phyloP scores from a whole-genome alignment of 2,329 filamentous ascomycete genomes.

The Diatrype stigma region DNA sequence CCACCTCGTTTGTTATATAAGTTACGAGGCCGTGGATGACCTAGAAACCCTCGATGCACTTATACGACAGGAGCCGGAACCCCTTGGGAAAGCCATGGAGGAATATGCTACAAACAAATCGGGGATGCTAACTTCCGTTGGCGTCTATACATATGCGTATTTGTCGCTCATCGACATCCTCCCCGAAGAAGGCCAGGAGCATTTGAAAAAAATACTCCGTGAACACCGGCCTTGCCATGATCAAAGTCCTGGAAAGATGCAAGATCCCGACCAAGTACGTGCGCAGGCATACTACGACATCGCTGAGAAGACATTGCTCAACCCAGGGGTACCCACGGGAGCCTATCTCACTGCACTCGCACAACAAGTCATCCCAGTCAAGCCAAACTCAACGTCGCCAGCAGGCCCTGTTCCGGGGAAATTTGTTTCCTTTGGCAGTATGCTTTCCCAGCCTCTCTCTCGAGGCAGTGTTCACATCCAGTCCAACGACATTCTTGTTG shows the following conservation, averaged over 20 bases:
- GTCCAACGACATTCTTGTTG: neutral
- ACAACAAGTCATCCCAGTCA: neutral
- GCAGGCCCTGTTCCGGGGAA: neutral
- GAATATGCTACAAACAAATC: slow-evolving; percentile 1
- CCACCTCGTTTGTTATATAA: neutral
- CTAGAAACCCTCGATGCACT: slow-evolving; percentile 7
- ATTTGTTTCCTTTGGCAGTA: slow-evolving; percentile 3
- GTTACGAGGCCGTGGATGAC: slow-evolving; percentile 6
- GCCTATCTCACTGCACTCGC: slow-evolving; percentile 5
- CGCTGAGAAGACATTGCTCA: slow-evolving; percentile 4
- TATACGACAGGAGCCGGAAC: slow-evolving; percentile 4
- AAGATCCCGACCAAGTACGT: neutral
- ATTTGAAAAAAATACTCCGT: neutral
- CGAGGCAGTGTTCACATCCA: slow-evolving; percentile 11
- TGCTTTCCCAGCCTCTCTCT: slow-evolving; percentile 10
- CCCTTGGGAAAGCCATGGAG: slow-evolving; percentile 5
- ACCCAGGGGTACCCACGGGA: slow-evolving; percentile 4
- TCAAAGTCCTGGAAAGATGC: neutral
- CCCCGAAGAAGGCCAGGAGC: slow-evolving; percentile 1
- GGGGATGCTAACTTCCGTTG: slow-evolving; percentile 4
- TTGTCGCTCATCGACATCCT: slow-evolving; percentile 3
- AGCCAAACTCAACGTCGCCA: neutral
- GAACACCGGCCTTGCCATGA: neutral
- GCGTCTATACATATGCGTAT: slow-evolving; percentile 7
- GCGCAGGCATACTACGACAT: slow-evolving; percentile 4